phyloP scores from a whole-genome alignment of 805 yeast species.

The Yarrowia keelungensis region DNA sequence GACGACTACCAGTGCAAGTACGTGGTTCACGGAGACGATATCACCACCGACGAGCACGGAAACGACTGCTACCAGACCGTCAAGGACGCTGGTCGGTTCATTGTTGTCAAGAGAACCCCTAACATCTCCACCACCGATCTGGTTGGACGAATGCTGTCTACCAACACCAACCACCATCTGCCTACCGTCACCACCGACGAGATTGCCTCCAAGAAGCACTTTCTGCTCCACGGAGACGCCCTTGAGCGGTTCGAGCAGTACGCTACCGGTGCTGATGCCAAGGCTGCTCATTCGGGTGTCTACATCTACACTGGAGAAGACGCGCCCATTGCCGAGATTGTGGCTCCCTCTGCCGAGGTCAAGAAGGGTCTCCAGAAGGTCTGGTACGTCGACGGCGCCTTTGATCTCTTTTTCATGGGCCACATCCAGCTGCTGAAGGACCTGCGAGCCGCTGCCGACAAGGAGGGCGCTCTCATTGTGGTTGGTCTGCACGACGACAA shows the following conservation, averaged over 20 bases:
- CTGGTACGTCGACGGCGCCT: constrained; percentile 78
- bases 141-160: constrained; percentile 82
- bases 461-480: constrained; percentile 57
- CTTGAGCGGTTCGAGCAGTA: constrained; percentile 58
- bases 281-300: constrained; percentile 64
- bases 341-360: constrained; percentile 28
- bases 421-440: constrained; percentile 76
- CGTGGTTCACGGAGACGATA: constrained; percentile 99
- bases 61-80: constrained; percentile 88
- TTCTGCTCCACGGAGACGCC: constrained; percentile 51
- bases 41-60: constrained; percentile 95
- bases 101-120: constrained; percentile 92
- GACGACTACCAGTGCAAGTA: constrained; percentile 75
- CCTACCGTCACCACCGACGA: constrained; percentile 44
- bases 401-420: constrained; percentile 92
- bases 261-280: constrained; percentile 70
- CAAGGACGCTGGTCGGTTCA: constrained; percentile 83
- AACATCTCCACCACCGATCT: constrained; percentile 95
- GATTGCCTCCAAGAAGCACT: constrained; percentile 41
- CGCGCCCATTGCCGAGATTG: constrained; percentile 21
- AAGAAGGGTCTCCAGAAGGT: constrained; percentile 44
- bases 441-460: constrained; percentile 54
- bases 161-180: constrained; percentile 65
- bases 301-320: constrained; percentile 51
- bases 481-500: constrained; percentile 73